Conservation (phyloP, 306 rosid genomes). For the Ormosia emarginata region DNA sequence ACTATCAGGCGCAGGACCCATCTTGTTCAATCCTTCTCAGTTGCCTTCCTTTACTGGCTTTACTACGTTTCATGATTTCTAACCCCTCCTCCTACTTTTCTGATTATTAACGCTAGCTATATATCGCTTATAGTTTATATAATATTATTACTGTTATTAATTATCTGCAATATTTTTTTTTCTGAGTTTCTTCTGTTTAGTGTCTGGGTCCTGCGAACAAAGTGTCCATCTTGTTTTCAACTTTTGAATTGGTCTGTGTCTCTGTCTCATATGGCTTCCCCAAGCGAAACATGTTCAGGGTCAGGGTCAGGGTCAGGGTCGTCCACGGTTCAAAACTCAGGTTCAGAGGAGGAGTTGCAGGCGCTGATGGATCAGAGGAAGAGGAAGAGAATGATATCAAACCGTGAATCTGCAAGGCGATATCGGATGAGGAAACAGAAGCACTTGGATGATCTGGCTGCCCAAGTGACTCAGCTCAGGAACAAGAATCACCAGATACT, state of each 20-base stretch:
- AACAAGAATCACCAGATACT: constrained; percentile 64
- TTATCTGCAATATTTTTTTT: neutral
- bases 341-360: no score
- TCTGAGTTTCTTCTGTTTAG: neutral
- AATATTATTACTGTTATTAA: neutral
- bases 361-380: no score
- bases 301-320: no score
- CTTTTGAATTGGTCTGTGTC: neutral
- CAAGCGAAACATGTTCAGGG: constrained; percentile 72
- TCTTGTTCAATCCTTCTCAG: constrained; percentile 97
- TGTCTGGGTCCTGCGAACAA: constrained; percentile 33
- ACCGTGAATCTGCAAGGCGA: constrained; percentile 83
- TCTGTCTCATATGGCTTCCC: constrained; percentile 52
- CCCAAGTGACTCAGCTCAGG: constrained; percentile 46
- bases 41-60: constrained; percentile 87
- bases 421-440: constrained; percentile 88
- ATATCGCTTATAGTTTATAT: neutral
- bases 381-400: constrained; percentile 88
- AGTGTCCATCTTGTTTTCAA: neutral
- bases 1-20: constrained; percentile 88
- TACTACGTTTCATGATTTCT: constrained; percentile 90
- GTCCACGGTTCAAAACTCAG: constrained; percentile 44
- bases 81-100: constrained; percentile 40
- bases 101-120: neutral
- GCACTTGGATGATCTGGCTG: constrained; percentile 73